A percentile compares a stretch with the other conserved stretches of the same genome.
Evolutionary conservation across 2,329 filamentous ascomycete species (phyloP).

Genomic region (Gaeumannomyces sp.): DNA sequence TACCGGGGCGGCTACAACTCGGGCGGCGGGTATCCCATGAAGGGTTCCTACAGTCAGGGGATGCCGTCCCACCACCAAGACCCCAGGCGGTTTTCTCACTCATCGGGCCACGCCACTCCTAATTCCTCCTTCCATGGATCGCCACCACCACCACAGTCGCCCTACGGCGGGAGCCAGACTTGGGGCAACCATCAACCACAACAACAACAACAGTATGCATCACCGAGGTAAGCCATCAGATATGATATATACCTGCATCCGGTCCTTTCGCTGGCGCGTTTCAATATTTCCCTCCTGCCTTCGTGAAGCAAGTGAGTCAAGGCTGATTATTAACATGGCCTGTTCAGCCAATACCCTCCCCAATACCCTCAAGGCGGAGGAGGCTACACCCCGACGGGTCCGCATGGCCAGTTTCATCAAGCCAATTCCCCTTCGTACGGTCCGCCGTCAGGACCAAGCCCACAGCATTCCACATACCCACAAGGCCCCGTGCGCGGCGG

Average conservation of each 20-base stretch:
- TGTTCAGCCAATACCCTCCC: constrained; percentile 53
- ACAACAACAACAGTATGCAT: constrained; percentile 26
- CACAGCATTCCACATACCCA: constrained; percentile 47
- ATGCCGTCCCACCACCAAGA: constrained; percentile 23
- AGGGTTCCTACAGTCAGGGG: constrained; percentile 25
- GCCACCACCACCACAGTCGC: constrained; percentile 33
- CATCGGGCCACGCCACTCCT: constrained; percentile 34
- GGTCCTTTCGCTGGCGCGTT: neutral
- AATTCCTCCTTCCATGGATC: constrained; percentile 39
- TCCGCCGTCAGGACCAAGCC: constrained; percentile 50
- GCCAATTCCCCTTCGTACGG: constrained; percentile 47
- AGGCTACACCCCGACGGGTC: constrained; percentile 46
- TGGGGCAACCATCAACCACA: constrained; percentile 27
- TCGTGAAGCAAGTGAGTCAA: neutral
- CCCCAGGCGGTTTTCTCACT: constrained; percentile 31
- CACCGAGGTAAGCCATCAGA: constrained; percentile 33
- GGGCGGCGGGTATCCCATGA: constrained; percentile 28
- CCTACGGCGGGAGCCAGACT: constrained; percentile 32
- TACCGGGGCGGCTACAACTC: constrained; percentile 33
- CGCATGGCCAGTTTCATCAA: constrained; percentile 48
- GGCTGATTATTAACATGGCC: neutral
- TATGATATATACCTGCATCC: neutral
- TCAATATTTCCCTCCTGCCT: neutral
- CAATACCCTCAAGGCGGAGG: constrained; percentile 46
- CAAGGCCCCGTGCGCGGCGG: constrained; percentile 38